Base-by-base conservation (phyloP, 2,329 filamentous ascomycete species). In the Exophiala sideris region DNA sequence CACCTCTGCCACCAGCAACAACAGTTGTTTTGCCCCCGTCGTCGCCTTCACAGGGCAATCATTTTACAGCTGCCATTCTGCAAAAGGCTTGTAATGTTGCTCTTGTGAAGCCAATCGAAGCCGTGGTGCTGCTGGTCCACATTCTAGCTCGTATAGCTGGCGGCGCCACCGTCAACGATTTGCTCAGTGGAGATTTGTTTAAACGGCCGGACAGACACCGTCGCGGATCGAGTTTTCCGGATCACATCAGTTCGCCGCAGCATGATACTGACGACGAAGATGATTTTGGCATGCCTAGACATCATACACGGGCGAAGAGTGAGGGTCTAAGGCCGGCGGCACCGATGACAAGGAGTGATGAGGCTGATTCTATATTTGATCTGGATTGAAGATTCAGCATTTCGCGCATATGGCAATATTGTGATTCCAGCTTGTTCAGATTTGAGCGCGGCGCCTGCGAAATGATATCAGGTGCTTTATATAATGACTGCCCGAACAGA, bases 31-130 rank as follows among this genome's bases (percentile, higher is more conserved):
- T 79, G 4, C 79, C 83, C 3, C 68, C 72, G 38, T 64, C 71
- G 10, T 46, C 55, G 20, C 50, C 50, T 5, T 52, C 45, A 7
- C 52, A 56, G 20, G 50, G 47, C n/a, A 66, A 72, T 45, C 69
- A 73, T 40, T 73, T 87, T 29, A 81, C 83, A 1, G 74, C 82
- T 47, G 80, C 84, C 2, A 80, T 95, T 29, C 79, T 95, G 21
- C 82, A 86, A 52, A 91, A 89, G 71, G 91, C 90, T 0, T 85
- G 82, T 59, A 84, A 88, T 48, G 79, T 94, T 29, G 79, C 95
- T 3, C 74, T 96, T 11, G 84, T 88, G 0, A 90, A 90, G n/a
- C 90, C 91, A 0, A 82, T 86, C 33, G 84, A 91, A 63, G 79
- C 95, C 1, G 81, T 95, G 34, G 78, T 83, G 21, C 76, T 95